Evolutionary conservation across 108 stramenopile species (phyloP), one percentile per base, ranked within the genome.

Genomic region (Skeletonema grethae): DNA sequence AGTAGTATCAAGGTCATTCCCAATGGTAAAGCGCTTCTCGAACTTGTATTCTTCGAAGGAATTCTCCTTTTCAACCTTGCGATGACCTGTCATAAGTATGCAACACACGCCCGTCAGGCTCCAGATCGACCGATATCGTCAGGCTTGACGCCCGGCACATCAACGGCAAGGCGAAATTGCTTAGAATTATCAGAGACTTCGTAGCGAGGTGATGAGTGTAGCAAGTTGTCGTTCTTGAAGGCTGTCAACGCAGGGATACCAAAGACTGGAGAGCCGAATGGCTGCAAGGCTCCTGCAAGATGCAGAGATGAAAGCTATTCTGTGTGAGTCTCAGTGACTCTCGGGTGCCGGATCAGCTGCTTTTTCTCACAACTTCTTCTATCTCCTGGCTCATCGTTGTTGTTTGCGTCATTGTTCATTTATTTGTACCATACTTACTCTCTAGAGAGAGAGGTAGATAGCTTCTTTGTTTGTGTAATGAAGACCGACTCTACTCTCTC

Each of bases 121-220:
- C 87, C n/a, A 90, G 63, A 29, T 76, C 77, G 28, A 92, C 67
- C 59, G 41, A 90, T 81, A 58, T 90, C 83, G 8, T 83, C 75
- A 1, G 70, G 29, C 57, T 83, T 77, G 31, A 92, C 84, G 25
- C 91, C 91, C 4, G 91, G 91, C n/a, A 92, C 82, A 63, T 92
- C 91, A 10, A 92, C 59, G 8, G 88, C 62, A 8, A 92, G 69
- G 22, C 83, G 79, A 63, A 89, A 90, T 56, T 73, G 80, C 24
- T 92, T 85, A 1, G 85, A 85, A 56, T 86, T 80, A 63, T 88
- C 85, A 18, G 72, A 76, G 39, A 88, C 63, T 57, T 92, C 87
- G 38, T 89, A 92, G 28, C 85, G 80, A 24, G 88, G 88, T 57
- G 79, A 84, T 22, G 79, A 76, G 32, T 71, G 74, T 18, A 69